Evolutionary conservation across 139 green algal species (phyloP), one percentile per base, ranked within the genome.

Genomic region (Volvox africanus): DNA sequence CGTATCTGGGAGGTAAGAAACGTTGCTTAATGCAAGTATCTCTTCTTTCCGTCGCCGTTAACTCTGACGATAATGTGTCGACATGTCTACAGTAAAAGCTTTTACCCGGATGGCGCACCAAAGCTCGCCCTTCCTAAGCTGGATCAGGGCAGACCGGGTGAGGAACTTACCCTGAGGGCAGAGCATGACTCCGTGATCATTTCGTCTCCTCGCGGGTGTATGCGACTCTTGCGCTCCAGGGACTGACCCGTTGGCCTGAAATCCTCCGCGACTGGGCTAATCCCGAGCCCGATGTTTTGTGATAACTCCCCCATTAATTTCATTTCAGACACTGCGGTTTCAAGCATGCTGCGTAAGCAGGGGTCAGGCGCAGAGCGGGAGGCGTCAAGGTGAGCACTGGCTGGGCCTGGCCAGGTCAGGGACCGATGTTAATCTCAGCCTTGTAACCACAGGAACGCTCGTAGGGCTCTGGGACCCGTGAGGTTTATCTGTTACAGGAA

Each of bases 121-220:
- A 93, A 93, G 77, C 82, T 93, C 28, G 71, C 88, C 1, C 73
- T 92, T 19, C 67, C 91, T 14, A 93, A 80, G 67, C 61, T 93
- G 32, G 91, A 93, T 1, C n/a, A 81, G 12, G 73, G 73, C 24
- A 81, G 75, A 16, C 30, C 86, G 37, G 86, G 36, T 93, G 44
- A 61, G 78, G 33, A 37, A 13, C 62, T 35, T 35, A 28, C 18
- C 18, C 16, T 17, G 22, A 30, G 78, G 78, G 78, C 71, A 36
- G 80, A 37, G 28, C 44, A 36, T 65, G 78, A 11, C 12, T 44
- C 1, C 36, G 36, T 22, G 21, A 50, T 44, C 36, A 22, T 13
- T 16, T 65, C 11, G 14, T 18, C 78, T 84, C 28, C 78, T 50
- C 0, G 26, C 37, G 19, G 13, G n/a, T 24, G n/a, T 81, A 24